Conservation (phyloP, 495 filamentous ascomycete genomes). For the Pyronema omphalodes region DNA sequence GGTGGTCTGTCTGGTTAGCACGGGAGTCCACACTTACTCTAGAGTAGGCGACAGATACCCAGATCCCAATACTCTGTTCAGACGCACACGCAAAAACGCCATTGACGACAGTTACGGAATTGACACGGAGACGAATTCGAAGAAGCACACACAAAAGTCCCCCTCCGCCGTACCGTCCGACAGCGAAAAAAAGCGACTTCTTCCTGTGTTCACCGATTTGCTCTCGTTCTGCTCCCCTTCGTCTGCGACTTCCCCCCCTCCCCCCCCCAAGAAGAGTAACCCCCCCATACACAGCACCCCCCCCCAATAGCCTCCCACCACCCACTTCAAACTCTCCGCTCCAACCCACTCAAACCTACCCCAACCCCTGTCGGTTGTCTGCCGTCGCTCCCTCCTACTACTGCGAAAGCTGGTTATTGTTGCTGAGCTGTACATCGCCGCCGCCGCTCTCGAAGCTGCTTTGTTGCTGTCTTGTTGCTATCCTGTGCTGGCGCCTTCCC, state of each 20-base stretch:
- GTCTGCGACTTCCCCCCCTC: no score
- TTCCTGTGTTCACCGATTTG: neutral
- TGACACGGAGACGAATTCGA: no score
- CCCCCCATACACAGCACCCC: no score
- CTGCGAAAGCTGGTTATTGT: neutral
- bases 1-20: neutral
- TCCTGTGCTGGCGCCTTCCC: neutral
- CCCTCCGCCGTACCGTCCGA: no score
- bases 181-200: neutral
- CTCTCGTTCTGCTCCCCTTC: no score
- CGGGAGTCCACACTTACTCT: neutral
- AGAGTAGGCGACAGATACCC: neutral
- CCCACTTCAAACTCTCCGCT: no score
- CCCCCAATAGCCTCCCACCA: no score
- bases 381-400: neutral
- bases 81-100: neutral
- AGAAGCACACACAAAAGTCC: no score
- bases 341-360: neutral
- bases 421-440: neutral
- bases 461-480: no score
- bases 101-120: neutral
- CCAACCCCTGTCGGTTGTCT: neutral
- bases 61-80: neutral
- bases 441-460: neutral
- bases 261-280: no score